Evolutionary conservation across 768 basidiomycete species (phyloP), one percentile per base, ranked within the genome.

Genomic region (Naganishia vishniacii): DNA sequence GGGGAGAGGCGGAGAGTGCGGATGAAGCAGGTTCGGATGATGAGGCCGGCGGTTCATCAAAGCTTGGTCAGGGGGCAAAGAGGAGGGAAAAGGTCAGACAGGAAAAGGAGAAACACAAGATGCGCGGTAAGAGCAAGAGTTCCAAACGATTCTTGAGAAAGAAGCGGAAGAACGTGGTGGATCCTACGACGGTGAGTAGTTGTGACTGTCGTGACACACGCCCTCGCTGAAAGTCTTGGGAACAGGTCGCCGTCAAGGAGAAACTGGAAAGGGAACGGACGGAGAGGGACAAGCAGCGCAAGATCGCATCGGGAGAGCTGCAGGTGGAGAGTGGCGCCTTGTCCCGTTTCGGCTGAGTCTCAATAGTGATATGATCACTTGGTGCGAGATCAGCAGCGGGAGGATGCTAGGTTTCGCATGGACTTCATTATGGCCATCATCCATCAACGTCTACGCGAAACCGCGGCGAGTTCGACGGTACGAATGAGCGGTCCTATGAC

Each of bases 101-200:
- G 69, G 84, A 86, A 75, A 78, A 75, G 70, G 73, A 73, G 46
- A 89, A 85, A 80, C 83, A 83, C 71, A 87, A 84, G 81, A 90
- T 88, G 87, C 83, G 91, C 34, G 91, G 92, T 16, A 91, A 86
- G 51, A 68, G 69, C 26, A 91, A 90, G 81, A 87, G 85, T 74
- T 73, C 92, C 73, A 94, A 91, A 77, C 81, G 91, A 80, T 85
- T 71, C 71, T 76, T 95, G 67, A 83, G 89, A 71, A 95, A 92
- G 80, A 88, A 94, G 77, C 84, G 90, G 75, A 91, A 93, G 81
- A 95, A 97, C 72, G 89, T 97, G 49, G 84, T 97, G 67, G 92
- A 97, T 74, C 89, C 90, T 40, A 62, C 73, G 23, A 71, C 83
- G 76, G 79, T 83, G 58, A 71, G 79, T 75, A 15, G 26, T 3